Conservation (phyloP, 2,329 filamentous ascomycete genomes). For the Colletotrichum tofieldiae region DNA sequence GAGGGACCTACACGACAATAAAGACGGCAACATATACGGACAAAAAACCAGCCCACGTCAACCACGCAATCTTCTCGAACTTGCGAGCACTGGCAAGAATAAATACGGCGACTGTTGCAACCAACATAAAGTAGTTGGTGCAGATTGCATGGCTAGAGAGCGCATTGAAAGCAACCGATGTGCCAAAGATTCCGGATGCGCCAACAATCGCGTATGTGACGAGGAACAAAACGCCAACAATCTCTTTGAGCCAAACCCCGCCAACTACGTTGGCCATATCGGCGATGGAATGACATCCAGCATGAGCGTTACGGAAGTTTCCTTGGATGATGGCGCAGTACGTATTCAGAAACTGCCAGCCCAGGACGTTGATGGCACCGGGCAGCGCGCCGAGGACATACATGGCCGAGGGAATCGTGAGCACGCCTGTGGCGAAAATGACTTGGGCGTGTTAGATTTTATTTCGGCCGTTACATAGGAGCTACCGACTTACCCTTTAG, state of each 20-base stretch:
- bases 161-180: constrained; percentile 73
- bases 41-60: constrained; percentile 73
- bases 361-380: constrained; percentile 59
- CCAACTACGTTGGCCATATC: constrained; percentile 74
- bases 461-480: not conserved
- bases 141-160: constrained; percentile 72
- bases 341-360: constrained; percentile 59
- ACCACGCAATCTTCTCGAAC: constrained; percentile 73
- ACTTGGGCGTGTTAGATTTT: constrained; percentile 45
- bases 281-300: constrained; percentile 58
- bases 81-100: constrained; percentile 69
- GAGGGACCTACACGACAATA: constrained; percentile 64
- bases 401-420: constrained; percentile 60
- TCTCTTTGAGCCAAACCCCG: constrained; percentile 65
- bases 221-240: constrained; percentile 70
- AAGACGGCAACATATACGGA: constrained; percentile 72
- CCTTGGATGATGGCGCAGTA: constrained; percentile 58
- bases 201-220: constrained; percentile 71
- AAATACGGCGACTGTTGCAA: constrained; percentile 67
- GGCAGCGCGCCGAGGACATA: constrained; percentile 59
- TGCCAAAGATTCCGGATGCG: constrained; percentile 71
- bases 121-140: constrained; percentile 70
- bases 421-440: constrained; percentile 61
- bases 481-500: constrained; percentile 53
- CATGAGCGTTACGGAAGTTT: constrained; percentile 57